phyloP scores from a whole-genome alignment of 2,329 filamentous ascomycete species.

The Colletotrichum cordylinicola region DNA sequence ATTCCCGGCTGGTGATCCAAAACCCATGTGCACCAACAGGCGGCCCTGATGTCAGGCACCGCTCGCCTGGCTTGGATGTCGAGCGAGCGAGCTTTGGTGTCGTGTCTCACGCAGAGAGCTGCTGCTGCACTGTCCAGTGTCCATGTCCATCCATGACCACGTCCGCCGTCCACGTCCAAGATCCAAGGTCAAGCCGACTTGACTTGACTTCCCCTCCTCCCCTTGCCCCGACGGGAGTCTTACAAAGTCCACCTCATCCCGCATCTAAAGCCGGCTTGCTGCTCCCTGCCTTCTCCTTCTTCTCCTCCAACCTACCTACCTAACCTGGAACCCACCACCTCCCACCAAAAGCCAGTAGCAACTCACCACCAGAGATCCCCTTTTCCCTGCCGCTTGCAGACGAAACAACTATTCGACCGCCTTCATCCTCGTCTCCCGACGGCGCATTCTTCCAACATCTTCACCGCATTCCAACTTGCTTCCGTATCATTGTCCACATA shows the following conservation, averaged over 20 bases:
- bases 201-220: not conserved
- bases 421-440: not conserved
- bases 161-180: not conserved
- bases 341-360: not conserved
- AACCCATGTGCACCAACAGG: conserved; percentile 4
- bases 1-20: conserved; percentile 11
- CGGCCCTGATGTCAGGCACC: conserved; percentile 17
- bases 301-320: not conserved
- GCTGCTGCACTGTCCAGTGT: conserved; percentile 7
- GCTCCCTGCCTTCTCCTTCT: not conserved
- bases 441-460: not conserved
- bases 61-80: not conserved
- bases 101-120: not conserved
- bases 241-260: conserved; percentile 21
- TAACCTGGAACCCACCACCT: not conserved
- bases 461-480: not conserved
- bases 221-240: not conserved
- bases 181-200: not conserved
- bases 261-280: conserved; percentile 6
- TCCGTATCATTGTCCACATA: not conserved
- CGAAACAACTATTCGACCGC: conserved; percentile 11
- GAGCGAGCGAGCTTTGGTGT: not conserved
- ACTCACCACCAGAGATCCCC: not conserved
- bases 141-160: not conserved
- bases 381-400: conserved; percentile 13